Conservation (phyloP, 2,329 filamentous ascomycete genomes). For the Hypoxylon sp. region DNA sequence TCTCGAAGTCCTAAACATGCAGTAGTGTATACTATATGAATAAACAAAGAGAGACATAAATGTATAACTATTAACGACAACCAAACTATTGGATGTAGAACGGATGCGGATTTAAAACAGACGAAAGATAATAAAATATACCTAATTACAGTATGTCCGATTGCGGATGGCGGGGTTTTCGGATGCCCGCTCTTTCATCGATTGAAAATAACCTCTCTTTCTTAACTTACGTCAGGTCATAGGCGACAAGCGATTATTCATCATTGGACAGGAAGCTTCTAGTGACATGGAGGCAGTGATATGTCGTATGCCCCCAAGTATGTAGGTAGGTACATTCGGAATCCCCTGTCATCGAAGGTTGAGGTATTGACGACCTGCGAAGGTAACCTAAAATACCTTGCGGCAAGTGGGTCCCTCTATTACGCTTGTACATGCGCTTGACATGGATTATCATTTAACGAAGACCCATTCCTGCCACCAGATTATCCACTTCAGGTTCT, state of each 20-base stretch:
- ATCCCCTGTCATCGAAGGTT: conserved; percentile 12
- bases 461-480: conserved; percentile 21
- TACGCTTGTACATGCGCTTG: background rate
- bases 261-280: conserved; percentile 33
- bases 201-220: conserved; percentile 20
- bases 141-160: conserved; percentile 23
- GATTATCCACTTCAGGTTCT: conserved; percentile 27
- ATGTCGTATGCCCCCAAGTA: conserved; percentile 18
- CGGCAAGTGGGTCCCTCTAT: conserved; percentile 25
- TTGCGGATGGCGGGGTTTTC: conserved; percentile 37
- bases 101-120: conserved; percentile 26
- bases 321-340: background rate
- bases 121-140: background rate
- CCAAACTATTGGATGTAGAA: conserved; percentile 7
- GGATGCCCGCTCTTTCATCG: conserved; percentile 25
- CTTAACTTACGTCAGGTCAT: conserved; percentile 18
- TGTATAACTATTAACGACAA: conserved; percentile 1
- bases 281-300: conserved; percentile 17
- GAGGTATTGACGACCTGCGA: conserved; percentile 31
- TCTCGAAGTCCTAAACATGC: background rate
- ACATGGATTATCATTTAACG: conserved; percentile 17
- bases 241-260: conserved; percentile 18
- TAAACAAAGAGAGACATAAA: conserved; percentile 5
- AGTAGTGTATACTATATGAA: background rate
- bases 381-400: conserved; percentile 28